A percentile compares a stretch with the other conserved stretches of the same genome.
Conservation (phyloP, 192 early-diverging fungal species). For the Martensiomyces pterosporus region DNA sequence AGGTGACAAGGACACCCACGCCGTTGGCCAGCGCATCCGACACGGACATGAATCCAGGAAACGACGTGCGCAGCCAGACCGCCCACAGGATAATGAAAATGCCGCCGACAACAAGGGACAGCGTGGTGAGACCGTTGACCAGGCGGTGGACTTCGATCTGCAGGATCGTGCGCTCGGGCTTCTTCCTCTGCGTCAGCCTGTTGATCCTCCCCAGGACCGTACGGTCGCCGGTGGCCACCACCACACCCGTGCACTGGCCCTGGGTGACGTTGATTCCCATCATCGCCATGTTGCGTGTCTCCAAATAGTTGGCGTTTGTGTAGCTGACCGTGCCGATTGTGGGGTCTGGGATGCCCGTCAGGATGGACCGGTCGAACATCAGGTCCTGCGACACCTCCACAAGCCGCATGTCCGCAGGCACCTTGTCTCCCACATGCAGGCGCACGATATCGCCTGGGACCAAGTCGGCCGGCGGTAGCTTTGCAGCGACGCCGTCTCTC, state of each 20-base stretch:
- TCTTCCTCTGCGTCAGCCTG: conserved; percentile 47
- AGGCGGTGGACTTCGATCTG: conserved; percentile 70
- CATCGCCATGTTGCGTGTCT: conserved; percentile 80
- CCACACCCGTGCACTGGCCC: conserved; percentile 68
- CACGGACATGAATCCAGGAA: conserved; percentile 55
- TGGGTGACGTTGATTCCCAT: conserved; percentile 66
- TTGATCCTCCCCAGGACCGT: conserved; percentile 76
- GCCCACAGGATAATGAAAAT: conserved; percentile 54
- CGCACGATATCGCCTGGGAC: conserved; percentile 75
- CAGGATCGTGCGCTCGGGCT: conserved; percentile 57
- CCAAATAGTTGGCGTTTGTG: conserved; percentile 73
- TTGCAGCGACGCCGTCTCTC: conserved; percentile 57
- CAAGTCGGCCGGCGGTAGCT: conserved; percentile 54
- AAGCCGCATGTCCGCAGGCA: conserved; percentile 75
- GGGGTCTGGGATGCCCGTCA: conserved; percentile 74
- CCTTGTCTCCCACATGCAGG: conserved; percentile 61
- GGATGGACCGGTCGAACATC: conserved; percentile 71
- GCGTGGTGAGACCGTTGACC: conserved; percentile 61
- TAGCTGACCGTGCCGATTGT: conserved; percentile 56
- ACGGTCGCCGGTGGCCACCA: conserved; percentile 71
- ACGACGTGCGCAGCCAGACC: conserved; percentile 55
- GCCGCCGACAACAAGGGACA: conserved; percentile 49
- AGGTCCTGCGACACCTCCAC: conserved; percentile 59
- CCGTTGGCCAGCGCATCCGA: conserved; percentile 51
- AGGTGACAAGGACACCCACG: conserved; percentile 68